Conservation (phyloP, 352 stramenopile species). For the Phytophthora boehmeriae region DNA sequence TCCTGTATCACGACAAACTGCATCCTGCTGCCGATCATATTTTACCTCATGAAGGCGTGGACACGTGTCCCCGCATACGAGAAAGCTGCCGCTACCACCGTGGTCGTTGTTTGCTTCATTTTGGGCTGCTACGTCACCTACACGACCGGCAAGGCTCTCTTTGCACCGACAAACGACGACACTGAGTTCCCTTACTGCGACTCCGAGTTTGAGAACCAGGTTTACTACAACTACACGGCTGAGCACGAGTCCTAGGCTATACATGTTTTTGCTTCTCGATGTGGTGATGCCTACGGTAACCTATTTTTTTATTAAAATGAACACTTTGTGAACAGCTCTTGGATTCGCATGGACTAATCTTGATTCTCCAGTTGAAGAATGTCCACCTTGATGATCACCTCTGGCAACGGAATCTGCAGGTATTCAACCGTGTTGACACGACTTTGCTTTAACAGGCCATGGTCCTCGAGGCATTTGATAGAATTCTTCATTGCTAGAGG, state of each 20-base stretch:
- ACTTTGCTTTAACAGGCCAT: constrained; percentile 50
- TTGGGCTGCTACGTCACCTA: constrained; percentile 2
- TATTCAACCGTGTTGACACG: constrained; percentile 49
- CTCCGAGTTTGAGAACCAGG: constrained; percentile 26
- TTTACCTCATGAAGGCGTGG: constrained; percentile 25
- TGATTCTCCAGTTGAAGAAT: constrained; percentile 41
- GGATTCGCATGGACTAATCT: constrained; percentile 1
- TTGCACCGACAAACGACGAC: constrained; percentile 3
- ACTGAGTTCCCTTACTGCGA: constrained; percentile 42
- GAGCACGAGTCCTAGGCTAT: constrained; percentile 5
- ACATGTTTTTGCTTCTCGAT: neutral
- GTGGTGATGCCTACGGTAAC: neutral
- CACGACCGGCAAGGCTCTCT: neutral
- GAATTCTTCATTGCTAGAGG: constrained; percentile 69
- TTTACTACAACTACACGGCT: constrained; percentile 40
- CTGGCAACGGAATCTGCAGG: constrained; percentile 52
- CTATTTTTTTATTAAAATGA: neutral
- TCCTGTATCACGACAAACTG: constrained; percentile 37
- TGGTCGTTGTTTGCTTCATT: neutral
- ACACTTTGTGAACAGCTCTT: neutral
- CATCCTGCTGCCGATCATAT: constrained; percentile 40
- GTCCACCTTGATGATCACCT: constrained; percentile 46
- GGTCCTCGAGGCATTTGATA: constrained; percentile 63
- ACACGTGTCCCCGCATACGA: neutral
- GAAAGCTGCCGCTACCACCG: neutral